Percentiles rank a stretch among this genome's conserved stretches.
Conservation (phyloP, 1,284 basidiomycete species). For the Stereum hirsutum region DNA sequence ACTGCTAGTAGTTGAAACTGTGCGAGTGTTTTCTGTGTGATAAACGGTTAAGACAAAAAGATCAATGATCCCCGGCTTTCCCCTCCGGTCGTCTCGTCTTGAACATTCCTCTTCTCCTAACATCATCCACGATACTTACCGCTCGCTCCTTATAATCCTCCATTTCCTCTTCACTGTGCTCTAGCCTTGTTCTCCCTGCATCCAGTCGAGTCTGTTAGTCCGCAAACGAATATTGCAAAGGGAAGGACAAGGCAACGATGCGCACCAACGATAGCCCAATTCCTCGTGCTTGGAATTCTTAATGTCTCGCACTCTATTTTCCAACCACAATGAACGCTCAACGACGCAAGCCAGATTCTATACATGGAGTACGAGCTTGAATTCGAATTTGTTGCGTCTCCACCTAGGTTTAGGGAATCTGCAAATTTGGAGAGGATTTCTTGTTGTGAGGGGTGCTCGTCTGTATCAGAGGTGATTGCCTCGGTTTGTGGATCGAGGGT, state of each 20-base stretch:
- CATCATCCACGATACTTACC: constrained; percentile 34
- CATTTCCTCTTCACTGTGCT: too few species aligned
- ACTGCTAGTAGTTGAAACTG: too few species aligned
- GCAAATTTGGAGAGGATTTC: too few species aligned
- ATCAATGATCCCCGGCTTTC: constrained; percentile 41
- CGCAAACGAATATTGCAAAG: constrained; percentile 20
- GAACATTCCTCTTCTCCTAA: constrained; percentile 51
- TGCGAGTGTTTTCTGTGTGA: too few species aligned
- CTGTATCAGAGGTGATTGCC: too few species aligned
- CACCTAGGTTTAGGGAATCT: constrained; percentile 47
- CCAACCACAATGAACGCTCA: constrained; percentile 76
- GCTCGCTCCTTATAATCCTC: constrained; percentile 23
- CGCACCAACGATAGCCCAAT: constrained; percentile 83
- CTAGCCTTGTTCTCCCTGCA: too few species aligned
- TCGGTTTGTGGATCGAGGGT: neutral
- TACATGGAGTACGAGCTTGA: constrained; percentile 77
- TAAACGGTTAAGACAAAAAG: too few species aligned
- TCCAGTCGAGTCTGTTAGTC: constrained; percentile 9
- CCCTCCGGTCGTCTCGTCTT: constrained; percentile 65
- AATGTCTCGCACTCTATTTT: constrained; percentile 78
- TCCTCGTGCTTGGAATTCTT: constrained; percentile 87
- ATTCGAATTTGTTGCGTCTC: constrained; percentile 36
- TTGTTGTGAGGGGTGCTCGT: too few species aligned
- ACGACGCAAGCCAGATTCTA: constrained; percentile 71
- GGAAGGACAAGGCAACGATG: neutral